Base-by-base conservation (phyloP, 768 basidiomycete species). In the Phylloporus sp. region DNA sequence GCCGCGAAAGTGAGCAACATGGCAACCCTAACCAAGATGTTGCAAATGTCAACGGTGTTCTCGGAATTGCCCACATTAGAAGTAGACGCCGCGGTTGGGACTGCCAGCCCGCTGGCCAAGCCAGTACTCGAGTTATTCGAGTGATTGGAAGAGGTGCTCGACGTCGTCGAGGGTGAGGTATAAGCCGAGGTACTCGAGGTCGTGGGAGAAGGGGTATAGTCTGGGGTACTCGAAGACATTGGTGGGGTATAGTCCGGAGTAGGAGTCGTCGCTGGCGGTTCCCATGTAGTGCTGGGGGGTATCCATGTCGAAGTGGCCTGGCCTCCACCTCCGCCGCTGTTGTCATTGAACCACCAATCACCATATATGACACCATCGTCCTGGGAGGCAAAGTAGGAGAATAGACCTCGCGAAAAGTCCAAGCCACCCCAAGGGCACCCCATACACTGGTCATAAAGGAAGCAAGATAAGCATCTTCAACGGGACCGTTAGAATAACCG, bases 371-470 rank as follows among this genome's bases (percentile, higher is more conserved):
- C 76, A 34, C 87, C 88, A 2, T 33, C 61, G 31, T 57, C 57
- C 37, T 70, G 55, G 17, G 56, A 9, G 4, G 75, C 78, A 57
- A 90, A 86, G 71, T 69, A 77, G 23, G 65, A 47, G 67, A 91
- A 90, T 38, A 90, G 73, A 42, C 81, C 80, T 13, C 65, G 57
- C 22, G 81, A 81, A 45, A 90, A 69, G 67, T 91, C 89, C 22
- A 90, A 75, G 33, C 78, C 86, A 22, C 73, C 75, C 27, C 61
- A 74, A 21, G 79, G 78, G 60, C 88, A 90, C 17, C 74, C 77
- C 36, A 80, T 78, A 61, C 86, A 88, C 78, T 85, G 51, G 18
- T 43, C 15, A 27, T 42, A 38, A 1, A 13, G 10, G 22, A 45
- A 15, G 15, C 1, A 41, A 27, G 17, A 42, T 43, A 22, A 44